Conservation (phyloP, 192 early-diverging fungal genomes). For the Oehlia diaphana region DNA sequence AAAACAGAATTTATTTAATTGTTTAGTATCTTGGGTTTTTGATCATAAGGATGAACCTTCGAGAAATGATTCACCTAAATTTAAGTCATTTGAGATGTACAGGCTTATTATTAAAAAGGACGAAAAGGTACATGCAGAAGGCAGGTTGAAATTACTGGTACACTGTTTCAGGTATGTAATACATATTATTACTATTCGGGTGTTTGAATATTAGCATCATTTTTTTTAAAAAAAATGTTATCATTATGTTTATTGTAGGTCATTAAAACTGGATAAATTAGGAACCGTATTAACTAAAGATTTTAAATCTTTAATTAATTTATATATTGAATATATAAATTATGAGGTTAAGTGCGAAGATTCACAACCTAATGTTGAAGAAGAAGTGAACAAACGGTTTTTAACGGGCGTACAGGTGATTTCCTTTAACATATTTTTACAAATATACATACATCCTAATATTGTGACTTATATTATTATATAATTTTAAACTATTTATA, state of each 20-base stretch:
- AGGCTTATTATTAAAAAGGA: not conserved
- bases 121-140: not conserved
- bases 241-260: not conserved
- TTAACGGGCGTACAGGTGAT: not conserved
- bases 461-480: not conserved
- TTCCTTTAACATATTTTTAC: not conserved
- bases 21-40: constrained; percentile 5
- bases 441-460: not conserved
- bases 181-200: not conserved
- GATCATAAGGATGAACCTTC: not conserved
- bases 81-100: constrained; percentile 7
- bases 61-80: not conserved
- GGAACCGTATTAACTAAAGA: not conserved
- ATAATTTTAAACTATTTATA: not conserved
- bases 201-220: not conserved
- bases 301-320: not conserved
- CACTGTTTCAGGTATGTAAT: not conserved
- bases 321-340: constrained; percentile 3
- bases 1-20: constrained; percentile 1
- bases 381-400: not conserved
- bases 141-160: not conserved
- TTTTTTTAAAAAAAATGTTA: not conserved
- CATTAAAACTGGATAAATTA: not conserved
- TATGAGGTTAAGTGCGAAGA: not conserved
- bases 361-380: not conserved